Conservation (phyloP, 2,329 filamentous ascomycete species). For the Stagonosporopsis tanaceti region DNA sequence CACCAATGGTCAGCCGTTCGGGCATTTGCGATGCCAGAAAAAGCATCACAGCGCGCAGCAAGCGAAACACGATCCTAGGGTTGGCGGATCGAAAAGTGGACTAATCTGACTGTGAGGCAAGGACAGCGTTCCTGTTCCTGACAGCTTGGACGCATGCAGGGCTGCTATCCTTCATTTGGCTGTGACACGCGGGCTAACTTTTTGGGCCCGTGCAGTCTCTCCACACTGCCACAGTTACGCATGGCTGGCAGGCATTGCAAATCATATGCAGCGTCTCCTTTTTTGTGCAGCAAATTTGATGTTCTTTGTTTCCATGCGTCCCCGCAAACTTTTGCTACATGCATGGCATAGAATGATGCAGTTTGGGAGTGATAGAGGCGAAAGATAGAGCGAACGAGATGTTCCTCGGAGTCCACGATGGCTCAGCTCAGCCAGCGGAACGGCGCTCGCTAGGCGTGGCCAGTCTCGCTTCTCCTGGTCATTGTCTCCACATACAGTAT, state of each 20-base stretch:
- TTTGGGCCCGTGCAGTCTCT: slow-evolving; percentile 19
- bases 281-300: slow-evolving; percentile 14
- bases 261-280: slow-evolving; percentile 19
- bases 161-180: slow-evolving; percentile 21
- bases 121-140: slow-evolving; percentile 22
- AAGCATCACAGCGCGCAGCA: slow-evolving; percentile 17
- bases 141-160: slow-evolving; percentile 17
- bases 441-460: slow-evolving; percentile 15
- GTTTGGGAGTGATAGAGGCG: not conserved
- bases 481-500: slow-evolving; percentile 7
- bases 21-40: slow-evolving; percentile 6
- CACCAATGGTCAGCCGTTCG: not conserved
- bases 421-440: slow-evolving; percentile 28
- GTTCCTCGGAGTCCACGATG: slow-evolving; percentile 20
- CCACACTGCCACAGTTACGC: slow-evolving; percentile 18
- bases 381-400: too few relatives aligned
- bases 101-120: slow-evolving; percentile 21
- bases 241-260: slow-evolving; percentile 25
- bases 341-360: slow-evolving; percentile 1
- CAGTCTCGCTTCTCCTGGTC: slow-evolving; percentile 15
- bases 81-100: slow-evolving; percentile 19
- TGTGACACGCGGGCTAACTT: slow-evolving; percentile 21
- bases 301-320: slow-evolving; percentile 14
- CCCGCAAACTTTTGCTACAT: not conserved
- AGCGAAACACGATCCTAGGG: slow-evolving; percentile 23